These are phyloP conservation scores for Allium sativum DNA, from an alignment of 106 monocot genomes.

Conservation along the genomic window DNA sequence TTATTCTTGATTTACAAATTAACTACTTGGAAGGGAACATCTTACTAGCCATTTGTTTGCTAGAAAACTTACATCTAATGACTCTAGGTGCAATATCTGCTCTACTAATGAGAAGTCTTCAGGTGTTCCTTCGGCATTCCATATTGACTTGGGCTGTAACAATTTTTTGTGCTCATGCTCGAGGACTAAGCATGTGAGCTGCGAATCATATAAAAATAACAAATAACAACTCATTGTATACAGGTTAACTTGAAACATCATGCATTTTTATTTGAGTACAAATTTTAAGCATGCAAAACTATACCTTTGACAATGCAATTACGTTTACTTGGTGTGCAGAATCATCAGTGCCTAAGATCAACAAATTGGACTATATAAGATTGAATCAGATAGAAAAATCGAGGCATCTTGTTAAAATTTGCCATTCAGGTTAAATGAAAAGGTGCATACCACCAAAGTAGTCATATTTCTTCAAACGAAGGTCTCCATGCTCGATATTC, in stretches of 20 bases:
- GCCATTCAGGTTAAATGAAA: background rate
- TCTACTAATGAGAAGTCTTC: conserved; percentile 57
- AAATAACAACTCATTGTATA: too few relatives aligned
- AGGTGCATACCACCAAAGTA: conserved; percentile 32
- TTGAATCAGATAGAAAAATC: background rate
- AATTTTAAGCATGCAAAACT: background rate
- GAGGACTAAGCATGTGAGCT: conserved; percentile 82
- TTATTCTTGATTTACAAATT: too few relatives aligned
- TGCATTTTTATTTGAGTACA: too few relatives aligned
- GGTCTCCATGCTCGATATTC: conserved; percentile 31
- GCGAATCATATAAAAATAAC: conserved; percentile 7
- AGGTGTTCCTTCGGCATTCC: conserved; percentile 78
- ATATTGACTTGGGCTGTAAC: conserved; percentile 81
- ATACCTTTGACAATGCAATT: conserved; percentile 68
- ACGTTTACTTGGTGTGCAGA: conserved; percentile 65
- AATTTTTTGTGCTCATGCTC: conserved; percentile 39
- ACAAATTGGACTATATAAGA: background rate
- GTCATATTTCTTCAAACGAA: conserved; percentile 40
- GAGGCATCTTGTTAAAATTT: background rate
- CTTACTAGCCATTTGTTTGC: too few relatives aligned
- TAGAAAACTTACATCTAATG: conserved; percentile 17
- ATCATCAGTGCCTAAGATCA: conserved; percentile 9
- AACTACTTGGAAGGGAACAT: too few relatives aligned
- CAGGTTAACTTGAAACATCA: too few relatives aligned
- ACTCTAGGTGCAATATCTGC: conserved; percentile 62